Conservation (phyloP, 352 stramenopile species). For the Globisporangium carolinianum region DNA sequence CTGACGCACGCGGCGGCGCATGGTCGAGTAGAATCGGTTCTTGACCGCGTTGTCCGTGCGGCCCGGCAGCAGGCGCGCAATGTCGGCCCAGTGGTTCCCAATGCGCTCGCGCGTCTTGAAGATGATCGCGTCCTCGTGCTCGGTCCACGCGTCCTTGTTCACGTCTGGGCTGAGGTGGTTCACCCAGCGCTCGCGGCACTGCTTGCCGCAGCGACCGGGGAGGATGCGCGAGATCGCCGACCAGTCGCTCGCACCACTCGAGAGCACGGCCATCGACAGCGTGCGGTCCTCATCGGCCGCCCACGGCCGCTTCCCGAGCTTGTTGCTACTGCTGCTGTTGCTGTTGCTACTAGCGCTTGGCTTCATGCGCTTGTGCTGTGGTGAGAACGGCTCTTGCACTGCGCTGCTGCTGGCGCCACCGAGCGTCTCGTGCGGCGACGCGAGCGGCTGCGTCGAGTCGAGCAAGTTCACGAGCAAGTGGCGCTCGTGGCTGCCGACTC, state of each 20-base stretch:
- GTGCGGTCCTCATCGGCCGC: conserved; percentile 51
- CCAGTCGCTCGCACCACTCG: conserved; percentile 80
- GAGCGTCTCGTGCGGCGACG: conserved; percentile 22
- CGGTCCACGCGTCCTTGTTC: conserved; percentile 91
- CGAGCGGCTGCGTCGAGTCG: conserved; percentile 18
- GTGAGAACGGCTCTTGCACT: conserved; percentile 37
- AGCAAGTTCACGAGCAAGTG: conserved; percentile 25
- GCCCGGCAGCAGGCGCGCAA: conserved; percentile 92
- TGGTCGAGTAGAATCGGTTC: conserved; percentile 90
- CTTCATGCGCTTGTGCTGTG: conserved; percentile 57
- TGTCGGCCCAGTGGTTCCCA: conserved; percentile 97
- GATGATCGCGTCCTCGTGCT: conserved; percentile 89
- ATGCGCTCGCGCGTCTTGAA: conserved; percentile 68
- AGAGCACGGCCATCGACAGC: conserved; percentile 42
- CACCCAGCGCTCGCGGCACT: conserved; percentile 95
- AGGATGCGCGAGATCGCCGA: conserved; percentile 90
- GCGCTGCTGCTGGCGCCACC: background rate
- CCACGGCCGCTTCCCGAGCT: conserved; percentile 67
- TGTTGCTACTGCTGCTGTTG: conserved; percentile 9
- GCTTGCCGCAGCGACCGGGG: conserved; percentile 92
- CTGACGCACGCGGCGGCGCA: conserved; percentile 55
- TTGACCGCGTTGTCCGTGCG: conserved; percentile 97
- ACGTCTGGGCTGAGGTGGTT: conserved; percentile 95
- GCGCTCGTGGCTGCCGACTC: conserved; percentile 10
- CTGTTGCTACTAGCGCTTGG: conserved; percentile 1